Evolutionary conservation across 2,329 filamentous ascomycete species (phyloP).

Genomic region (Cucurbitaria berberidis): DNA sequence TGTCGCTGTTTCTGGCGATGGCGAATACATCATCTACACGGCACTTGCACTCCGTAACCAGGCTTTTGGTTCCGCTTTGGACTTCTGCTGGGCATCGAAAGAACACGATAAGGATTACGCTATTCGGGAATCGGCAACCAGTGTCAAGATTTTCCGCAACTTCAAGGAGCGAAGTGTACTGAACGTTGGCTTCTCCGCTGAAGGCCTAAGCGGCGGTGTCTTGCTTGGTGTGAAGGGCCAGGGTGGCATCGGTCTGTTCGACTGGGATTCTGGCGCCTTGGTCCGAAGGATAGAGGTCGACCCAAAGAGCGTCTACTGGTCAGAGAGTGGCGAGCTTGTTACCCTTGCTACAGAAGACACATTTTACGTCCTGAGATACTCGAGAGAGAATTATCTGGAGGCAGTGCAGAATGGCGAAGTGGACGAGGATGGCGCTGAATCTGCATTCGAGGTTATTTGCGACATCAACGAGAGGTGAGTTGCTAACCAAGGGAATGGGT

Average conservation of each 20-base stretch:
- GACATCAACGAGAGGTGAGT: slow-evolving; percentile 86
- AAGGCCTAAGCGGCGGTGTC: slow-evolving; percentile 86
- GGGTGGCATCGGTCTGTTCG: slow-evolving; percentile 93
- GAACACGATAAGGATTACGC: slow-evolving; percentile 99
- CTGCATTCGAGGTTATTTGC: slow-evolving; percentile 94
- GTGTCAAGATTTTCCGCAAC: slow-evolving; percentile 97
- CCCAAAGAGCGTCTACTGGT: slow-evolving; percentile 85
- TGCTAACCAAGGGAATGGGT: slow-evolving; percentile 17
- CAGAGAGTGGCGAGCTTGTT: slow-evolving; percentile 92
- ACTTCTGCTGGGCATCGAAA: slow-evolving; percentile 97
- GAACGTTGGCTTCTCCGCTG: slow-evolving; percentile 93
- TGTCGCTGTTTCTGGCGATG: slow-evolving; percentile 89
- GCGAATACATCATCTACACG: slow-evolving; percentile 99
- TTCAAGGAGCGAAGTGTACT: slow-evolving; percentile 94
- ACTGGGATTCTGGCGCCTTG: slow-evolving; percentile 89
- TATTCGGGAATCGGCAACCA: slow-evolving; percentile 91
- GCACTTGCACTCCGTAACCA: slow-evolving; percentile 97
- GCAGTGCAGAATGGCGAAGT: slow-evolving; percentile 81
- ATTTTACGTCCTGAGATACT: slow-evolving; percentile 93
- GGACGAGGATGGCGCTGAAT: slow-evolving; percentile 90
- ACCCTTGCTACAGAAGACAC: slow-evolving; percentile 92
- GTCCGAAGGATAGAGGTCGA: slow-evolving; percentile 90
- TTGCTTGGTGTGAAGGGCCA: slow-evolving; percentile 93
- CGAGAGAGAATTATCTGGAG: slow-evolving; percentile 83
- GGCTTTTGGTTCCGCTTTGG: slow-evolving; percentile 91